These are phyloP conservation scores for Gnetum montanum DNA, from an alignment of 75 land plant species.

Conservation along the genomic window DNA sequence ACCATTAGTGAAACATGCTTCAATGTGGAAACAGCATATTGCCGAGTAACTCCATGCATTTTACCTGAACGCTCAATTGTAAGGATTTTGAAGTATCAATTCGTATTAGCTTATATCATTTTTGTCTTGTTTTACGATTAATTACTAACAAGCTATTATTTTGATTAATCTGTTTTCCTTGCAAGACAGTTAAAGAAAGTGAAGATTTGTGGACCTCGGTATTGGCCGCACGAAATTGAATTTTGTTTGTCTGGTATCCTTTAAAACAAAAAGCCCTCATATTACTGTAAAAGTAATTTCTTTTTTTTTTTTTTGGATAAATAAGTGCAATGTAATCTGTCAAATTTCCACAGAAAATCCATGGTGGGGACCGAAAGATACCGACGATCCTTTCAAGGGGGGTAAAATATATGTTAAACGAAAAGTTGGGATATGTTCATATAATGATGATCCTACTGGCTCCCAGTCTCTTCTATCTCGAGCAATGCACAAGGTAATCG, in stretches of 20 bases:
- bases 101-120: neutral
- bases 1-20: slow-evolving; percentile 57
- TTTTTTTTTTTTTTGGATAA: neutral
- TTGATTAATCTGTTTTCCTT: neutral
- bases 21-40: slow-evolving; percentile 77
- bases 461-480: slow-evolving; percentile 89
- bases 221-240: slow-evolving; percentile 91
- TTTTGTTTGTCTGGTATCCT: slow-evolving; percentile 54
- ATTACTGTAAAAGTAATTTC: neutral
- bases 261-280: no score
- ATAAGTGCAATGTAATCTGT: neutral
- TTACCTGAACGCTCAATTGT: slow-evolving; percentile 86
- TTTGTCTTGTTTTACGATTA: neutral
- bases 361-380: slow-evolving; percentile 76
- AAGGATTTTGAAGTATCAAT: slow-evolving; percentile 26
- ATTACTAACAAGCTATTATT: neutral
- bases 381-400: slow-evolving; percentile 66
- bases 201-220: slow-evolving; percentile 93
- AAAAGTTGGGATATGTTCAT: slow-evolving; percentile 93
- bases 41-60: slow-evolving; percentile 87
- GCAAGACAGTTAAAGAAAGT: slow-evolving; percentile 84
- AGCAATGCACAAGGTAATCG: slow-evolving; percentile 78
- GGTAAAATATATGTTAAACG: slow-evolving; percentile 79
- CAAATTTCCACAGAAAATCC: slow-evolving; percentile 49
- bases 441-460: slow-evolving; percentile 94